These are phyloP conservation scores for Petunia hybrid DNA, from an alignment of 305 asterid species.

Conservation along the genomic window DNA sequence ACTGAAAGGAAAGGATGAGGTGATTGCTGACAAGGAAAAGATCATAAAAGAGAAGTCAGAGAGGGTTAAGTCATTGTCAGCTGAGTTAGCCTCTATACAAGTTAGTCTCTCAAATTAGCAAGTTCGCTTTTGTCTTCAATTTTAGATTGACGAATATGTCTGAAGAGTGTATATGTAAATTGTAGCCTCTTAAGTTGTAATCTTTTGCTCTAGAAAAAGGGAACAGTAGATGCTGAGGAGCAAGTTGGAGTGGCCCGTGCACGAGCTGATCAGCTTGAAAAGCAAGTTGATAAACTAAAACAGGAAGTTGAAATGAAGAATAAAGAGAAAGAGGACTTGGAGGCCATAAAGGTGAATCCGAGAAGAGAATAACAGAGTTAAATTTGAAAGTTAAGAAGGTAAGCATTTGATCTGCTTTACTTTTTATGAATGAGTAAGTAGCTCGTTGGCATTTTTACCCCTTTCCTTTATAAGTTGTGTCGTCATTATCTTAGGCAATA, in stretches of 20 bases:
- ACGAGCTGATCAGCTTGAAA: conserved; percentile 64
- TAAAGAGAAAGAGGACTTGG: conserved; percentile 59
- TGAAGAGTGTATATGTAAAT: not conserved
- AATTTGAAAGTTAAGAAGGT: conserved; percentile 61
- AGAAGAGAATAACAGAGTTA: conserved; percentile 51
- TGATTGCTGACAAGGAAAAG: conserved; percentile 70
- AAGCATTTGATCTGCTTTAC: conserved; percentile 41
- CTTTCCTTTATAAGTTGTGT: not conserved
- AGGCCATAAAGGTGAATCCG: conserved; percentile 56
- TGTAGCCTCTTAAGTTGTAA: conserved; percentile 8
- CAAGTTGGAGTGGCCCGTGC: conserved; percentile 74
- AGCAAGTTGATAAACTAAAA: conserved; percentile 60
- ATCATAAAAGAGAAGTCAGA: conserved; percentile 65
- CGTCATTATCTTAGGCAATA: not conserved
- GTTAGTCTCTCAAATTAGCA: conserved; percentile 52
- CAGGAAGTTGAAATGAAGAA: conserved; percentile 54
- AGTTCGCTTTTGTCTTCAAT: conserved; percentile 14
- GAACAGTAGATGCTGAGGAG: conserved; percentile 62
- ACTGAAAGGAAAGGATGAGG: conserved; percentile 65
- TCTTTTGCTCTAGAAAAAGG: conserved; percentile 47
- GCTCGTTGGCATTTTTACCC: conserved; percentile 20
- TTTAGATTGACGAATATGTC: not conserved
- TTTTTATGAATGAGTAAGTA: conserved; percentile 19
- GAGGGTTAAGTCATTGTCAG: conserved; percentile 62
- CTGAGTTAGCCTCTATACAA: conserved; percentile 68